Percentiles rank a stretch among this genome's conserved stretches.
phyloP scores from a whole-genome alignment of 2,329 filamentous ascomycete genomes.

The Penicillium sclerotigenum region DNA sequence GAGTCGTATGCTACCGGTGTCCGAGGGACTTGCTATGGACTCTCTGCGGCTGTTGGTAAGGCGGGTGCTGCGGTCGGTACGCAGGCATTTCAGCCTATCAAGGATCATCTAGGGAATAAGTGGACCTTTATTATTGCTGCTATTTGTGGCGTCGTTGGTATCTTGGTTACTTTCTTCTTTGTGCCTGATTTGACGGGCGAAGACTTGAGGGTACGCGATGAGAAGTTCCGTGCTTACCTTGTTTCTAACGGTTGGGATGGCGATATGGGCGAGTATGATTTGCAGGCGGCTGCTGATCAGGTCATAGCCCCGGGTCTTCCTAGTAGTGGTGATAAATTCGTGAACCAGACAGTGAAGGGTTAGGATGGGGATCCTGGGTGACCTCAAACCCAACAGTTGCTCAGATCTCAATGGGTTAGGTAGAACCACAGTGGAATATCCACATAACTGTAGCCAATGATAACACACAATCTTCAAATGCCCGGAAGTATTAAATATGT shows the following conservation, averaged over 20 bases:
- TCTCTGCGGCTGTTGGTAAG: constrained; percentile 53
- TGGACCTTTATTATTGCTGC: constrained; percentile 55
- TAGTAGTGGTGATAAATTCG: not conserved
- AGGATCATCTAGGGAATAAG: constrained; percentile 45
- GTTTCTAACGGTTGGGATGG: constrained; percentile 48
- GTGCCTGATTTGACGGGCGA: constrained; percentile 48
- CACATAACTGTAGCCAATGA: not conserved
- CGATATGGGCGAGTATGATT: constrained; percentile 45
- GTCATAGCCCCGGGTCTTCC: constrained; percentile 11
- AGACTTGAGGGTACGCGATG: constrained; percentile 45
- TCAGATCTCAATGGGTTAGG: not conserved
- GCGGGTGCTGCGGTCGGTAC: constrained; percentile 53
- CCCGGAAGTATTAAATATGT: not conserved
- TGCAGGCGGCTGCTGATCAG: constrained; percentile 34
- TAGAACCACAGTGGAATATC: not conserved
- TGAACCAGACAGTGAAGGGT: not conserved
- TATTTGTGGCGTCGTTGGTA: constrained; percentile 49
- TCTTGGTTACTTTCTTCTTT: constrained; percentile 50
- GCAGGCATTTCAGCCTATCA: constrained; percentile 50
- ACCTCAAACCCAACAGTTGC: not conserved
- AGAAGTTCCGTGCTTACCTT: constrained; percentile 46
- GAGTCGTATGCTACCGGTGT: constrained; percentile 54
- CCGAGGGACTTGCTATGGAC: constrained; percentile 51
- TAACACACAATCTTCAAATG: not conserved
- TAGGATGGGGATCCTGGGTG: not conserved